A percentile compares a stretch with the other conserved stretches of the same genome.
Conservation (phyloP, 345 rosid genomes). For the Acer campestre region DNA sequence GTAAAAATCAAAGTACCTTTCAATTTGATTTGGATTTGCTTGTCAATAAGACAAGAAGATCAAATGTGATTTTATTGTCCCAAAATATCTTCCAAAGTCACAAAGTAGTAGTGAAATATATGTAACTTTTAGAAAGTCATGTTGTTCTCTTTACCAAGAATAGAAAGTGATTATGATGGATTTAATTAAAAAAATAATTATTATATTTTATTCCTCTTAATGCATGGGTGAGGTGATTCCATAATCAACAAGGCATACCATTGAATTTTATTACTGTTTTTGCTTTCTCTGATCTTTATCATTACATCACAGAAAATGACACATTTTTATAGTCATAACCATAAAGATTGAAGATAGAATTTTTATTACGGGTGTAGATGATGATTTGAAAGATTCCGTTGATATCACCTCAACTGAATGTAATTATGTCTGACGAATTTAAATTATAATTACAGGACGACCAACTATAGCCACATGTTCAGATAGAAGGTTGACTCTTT, state of each 20-base stretch:
- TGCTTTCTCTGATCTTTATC: slow-evolving; percentile 1
- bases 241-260: slow-evolving; percentile 13
- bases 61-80: neutral
- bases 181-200: slow-evolving; percentile 12
- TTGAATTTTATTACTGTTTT: slow-evolving; percentile 6
- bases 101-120: neutral
- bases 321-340: neutral
- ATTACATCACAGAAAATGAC: neutral
- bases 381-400: neutral
- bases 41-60: neutral
- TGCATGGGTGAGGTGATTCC: neutral
- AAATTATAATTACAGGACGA: no score
- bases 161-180: slow-evolving; percentile 17
- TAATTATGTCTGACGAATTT: no score
- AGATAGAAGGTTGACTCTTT: no score
- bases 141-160: slow-evolving; percentile 12
- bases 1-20: neutral
- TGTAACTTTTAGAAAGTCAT: neutral
- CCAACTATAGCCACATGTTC: no score
- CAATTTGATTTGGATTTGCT: neutral
- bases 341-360: neutral
- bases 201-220: slow-evolving; percentile 11
- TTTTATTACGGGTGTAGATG: neutral
- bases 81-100: slow-evolving; percentile 1
- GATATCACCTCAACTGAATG: neutral